phyloP scores from a whole-genome alignment of 208 protist genomes.

The Crithidia bombi region DNA sequence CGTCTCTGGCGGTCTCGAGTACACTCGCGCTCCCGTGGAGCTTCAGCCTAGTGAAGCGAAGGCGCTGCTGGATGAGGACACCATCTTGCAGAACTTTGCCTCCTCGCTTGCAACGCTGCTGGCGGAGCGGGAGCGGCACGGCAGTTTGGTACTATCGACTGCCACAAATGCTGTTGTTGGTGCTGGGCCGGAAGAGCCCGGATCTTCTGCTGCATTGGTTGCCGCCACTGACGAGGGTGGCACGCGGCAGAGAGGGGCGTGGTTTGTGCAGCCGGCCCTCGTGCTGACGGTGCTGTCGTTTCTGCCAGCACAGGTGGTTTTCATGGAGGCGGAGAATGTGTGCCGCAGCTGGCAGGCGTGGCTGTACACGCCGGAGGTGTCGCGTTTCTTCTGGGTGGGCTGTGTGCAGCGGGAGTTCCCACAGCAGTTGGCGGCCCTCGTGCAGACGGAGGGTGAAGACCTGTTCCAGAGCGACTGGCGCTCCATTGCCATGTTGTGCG shows the following conservation, averaged over 20 bases:
- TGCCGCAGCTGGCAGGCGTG: conserved; percentile 68
- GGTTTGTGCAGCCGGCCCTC: conserved; percentile 37
- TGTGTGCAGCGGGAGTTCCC: conserved; percentile 82
- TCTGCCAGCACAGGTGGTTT: conserved; percentile 54
- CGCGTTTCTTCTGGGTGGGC: conserved; percentile 71
- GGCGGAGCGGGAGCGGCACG: conserved; percentile 14
- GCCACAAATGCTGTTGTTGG: not conserved
- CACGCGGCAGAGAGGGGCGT: not conserved
- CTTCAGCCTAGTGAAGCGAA: conserved; percentile 43
- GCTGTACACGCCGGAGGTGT: conserved; percentile 49
- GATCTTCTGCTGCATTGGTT: not conserved
- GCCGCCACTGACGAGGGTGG: too few relatives aligned
- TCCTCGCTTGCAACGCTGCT: conserved; percentile 38
- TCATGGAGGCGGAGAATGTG: conserved; percentile 64
- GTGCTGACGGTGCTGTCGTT: conserved; percentile 72
- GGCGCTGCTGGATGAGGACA: conserved; percentile 52
- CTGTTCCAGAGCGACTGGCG: conserved; percentile 72
- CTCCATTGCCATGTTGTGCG: conserved; percentile 74
- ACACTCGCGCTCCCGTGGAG: conserved; percentile 30
- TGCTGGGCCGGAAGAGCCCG: too few relatives aligned
- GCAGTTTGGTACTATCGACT: not conserved
- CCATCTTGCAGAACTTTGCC: conserved; percentile 54
- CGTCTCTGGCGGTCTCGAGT: conserved; percentile 43
- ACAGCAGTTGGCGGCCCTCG: conserved; percentile 37
- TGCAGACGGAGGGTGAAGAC: conserved; percentile 45